Evolutionary conservation across 352 stramenopile species (phyloP).

Genomic region (Globisporangium ultimum): DNA sequence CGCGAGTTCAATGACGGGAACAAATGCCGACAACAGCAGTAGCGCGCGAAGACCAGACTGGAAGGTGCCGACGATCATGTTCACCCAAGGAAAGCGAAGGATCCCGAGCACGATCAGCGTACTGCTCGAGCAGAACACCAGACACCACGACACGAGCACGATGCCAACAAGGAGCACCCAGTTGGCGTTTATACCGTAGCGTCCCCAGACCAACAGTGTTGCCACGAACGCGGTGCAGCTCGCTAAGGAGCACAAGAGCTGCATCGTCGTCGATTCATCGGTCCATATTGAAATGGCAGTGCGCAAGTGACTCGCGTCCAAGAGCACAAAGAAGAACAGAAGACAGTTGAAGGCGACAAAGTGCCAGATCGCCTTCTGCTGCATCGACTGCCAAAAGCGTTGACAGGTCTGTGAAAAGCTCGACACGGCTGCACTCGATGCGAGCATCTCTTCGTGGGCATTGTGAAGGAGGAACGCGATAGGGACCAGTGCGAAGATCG

Average conservation of each 20-base stretch:
- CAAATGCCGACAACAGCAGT: slow-evolving; percentile 27
- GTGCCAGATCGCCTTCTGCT: slow-evolving; percentile 47
- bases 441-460: slow-evolving; percentile 20
- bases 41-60: slow-evolving; percentile 22
- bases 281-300: slow-evolving; percentile 22
- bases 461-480: slow-evolving; percentile 27
- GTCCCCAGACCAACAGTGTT: slow-evolving; percentile 20
- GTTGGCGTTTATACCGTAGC: slow-evolving; percentile 17
- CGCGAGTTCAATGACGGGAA: slow-evolving; percentile 42
- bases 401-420: slow-evolving; percentile 15
- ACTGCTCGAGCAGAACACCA: slow-evolving; percentile 8
- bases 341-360: slow-evolving; percentile 39
- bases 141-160: slow-evolving; percentile 14
- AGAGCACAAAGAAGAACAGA: slow-evolving; percentile 37
- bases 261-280: slow-evolving; percentile 6
- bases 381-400: slow-evolving; percentile 20
- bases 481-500: slow-evolving; percentile 21
- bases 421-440: not conserved
- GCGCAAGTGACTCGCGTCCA: slow-evolving; percentile 21
- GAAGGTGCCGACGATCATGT: slow-evolving; percentile 11
- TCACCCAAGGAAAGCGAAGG: slow-evolving; percentile 22
- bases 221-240: slow-evolving; percentile 21
- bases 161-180: slow-evolving; percentile 19
- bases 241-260: slow-evolving; percentile 17
- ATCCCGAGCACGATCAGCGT: slow-evolving; percentile 23